These are phyloP conservation scores for Angophora floribunda DNA, from an alignment of 345 rosid species.

Conservation along the genomic window DNA sequence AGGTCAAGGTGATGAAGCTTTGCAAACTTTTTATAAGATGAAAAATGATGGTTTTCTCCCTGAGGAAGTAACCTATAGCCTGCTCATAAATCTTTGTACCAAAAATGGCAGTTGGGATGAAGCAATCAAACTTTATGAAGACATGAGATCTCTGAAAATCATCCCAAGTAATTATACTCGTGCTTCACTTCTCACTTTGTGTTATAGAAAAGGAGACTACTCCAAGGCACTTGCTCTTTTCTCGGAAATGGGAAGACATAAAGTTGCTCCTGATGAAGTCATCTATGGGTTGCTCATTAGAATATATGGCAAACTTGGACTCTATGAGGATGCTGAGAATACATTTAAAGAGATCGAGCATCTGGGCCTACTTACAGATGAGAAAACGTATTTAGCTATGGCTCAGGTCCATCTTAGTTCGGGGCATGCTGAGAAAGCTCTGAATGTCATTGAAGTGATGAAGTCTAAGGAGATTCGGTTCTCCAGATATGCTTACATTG, in stretches of 20 bases:
- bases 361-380: slow-evolving; percentile 54
- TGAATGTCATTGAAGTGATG: slow-evolving; percentile 52
- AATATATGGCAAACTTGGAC: slow-evolving; percentile 86
- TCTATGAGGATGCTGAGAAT: slow-evolving; percentile 65
- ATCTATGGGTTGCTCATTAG: slow-evolving; percentile 82
- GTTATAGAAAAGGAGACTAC: slow-evolving; percentile 63
- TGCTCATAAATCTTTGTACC: slow-evolving; percentile 46
- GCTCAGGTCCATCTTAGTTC: slow-evolving; percentile 75
- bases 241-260: slow-evolving; percentile 63
- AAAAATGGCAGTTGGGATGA: slow-evolving; percentile 48
- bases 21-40: slow-evolving; percentile 60
- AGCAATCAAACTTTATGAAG: slow-evolving; percentile 54
- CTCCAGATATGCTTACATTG: slow-evolving; percentile 78
- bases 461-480: slow-evolving; percentile 52
- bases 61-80: slow-evolving; percentile 76
- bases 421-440: slow-evolving; percentile 57
- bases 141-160: slow-evolving; percentile 55
- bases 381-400: slow-evolving; percentile 90
- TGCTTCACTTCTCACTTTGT: slow-evolving; percentile 84
- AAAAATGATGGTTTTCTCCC: slow-evolving; percentile 52
- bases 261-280: slow-evolving; percentile 69
- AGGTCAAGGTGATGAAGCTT: slow-evolving; percentile 45
- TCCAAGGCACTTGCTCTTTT: slow-evolving; percentile 84
- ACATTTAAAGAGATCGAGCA: slow-evolving; percentile 56
- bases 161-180: slow-evolving; percentile 85